phyloP scores from a whole-genome alignment of 1,139 yeast species.

The Taphrina communis region DNA sequence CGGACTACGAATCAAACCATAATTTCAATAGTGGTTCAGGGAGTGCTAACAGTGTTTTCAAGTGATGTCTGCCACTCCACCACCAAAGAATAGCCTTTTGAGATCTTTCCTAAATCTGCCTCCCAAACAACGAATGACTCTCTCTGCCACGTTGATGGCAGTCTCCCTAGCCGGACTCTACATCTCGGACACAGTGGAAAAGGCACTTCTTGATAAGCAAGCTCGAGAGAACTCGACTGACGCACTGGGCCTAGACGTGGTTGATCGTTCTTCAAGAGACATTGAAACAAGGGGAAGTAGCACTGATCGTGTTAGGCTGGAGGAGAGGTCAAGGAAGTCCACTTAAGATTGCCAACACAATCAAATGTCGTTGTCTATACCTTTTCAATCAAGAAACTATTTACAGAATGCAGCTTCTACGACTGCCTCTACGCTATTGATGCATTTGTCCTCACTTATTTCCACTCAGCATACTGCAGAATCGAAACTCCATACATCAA shows the following conservation, averaged over 20 bases:
- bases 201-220: slow-evolving; percentile 27
- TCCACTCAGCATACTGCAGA: neutral
- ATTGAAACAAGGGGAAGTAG: slow-evolving; percentile 35
- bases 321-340: slow-evolving; percentile 7
- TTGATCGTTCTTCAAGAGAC: slow-evolving; percentile 18
- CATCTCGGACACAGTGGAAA: slow-evolving; percentile 33
- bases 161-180: slow-evolving; percentile 33
- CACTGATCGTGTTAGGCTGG: slow-evolving; percentile 36
- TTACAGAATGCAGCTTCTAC: neutral
- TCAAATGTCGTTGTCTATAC: neutral
- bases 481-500: slow-evolving; percentile 8
- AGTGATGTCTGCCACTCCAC: slow-evolving; percentile 39
- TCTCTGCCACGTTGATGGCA: slow-evolving; percentile 29
- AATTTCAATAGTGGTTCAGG: too few species aligned
- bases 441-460: too few species aligned
- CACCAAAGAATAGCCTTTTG: slow-evolving; percentile 35
- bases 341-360: neutral
- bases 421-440: neutral
- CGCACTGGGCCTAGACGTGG: slow-evolving; percentile 25
- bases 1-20: too few species aligned
- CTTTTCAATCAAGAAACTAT: neutral
- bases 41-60: too few species aligned
- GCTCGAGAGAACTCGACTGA: slow-evolving; percentile 13
- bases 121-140: slow-evolving; percentile 31
- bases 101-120: slow-evolving; percentile 23